phyloP scores from a whole-genome alignment of 2,329 filamentous ascomycete genomes.

The Alternaria viburni region DNA sequence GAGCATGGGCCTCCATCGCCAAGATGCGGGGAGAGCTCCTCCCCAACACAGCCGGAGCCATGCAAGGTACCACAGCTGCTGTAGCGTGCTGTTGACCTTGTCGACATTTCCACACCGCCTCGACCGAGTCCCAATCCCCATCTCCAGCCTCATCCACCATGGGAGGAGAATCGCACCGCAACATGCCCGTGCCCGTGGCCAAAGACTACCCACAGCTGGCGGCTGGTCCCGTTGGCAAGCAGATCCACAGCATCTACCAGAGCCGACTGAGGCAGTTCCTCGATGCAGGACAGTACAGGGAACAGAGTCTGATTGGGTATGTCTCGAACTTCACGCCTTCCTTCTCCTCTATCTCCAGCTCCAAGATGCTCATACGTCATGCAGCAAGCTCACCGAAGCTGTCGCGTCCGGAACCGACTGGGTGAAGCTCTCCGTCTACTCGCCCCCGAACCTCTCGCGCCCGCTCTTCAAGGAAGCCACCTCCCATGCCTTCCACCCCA shows the following conservation, averaged over 20 bases:
- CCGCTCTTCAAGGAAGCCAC: slow-evolving; percentile 87
- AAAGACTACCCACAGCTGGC: slow-evolving; percentile 44
- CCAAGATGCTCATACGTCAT: slow-evolving; percentile 19
- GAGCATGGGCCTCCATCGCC: slow-evolving; percentile 16
- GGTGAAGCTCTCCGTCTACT: slow-evolving; percentile 86
- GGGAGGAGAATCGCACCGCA: slow-evolving; percentile 46
- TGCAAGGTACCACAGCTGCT: slow-evolving; percentile 33
- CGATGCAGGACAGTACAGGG: slow-evolving; percentile 71
- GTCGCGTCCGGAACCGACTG: slow-evolving; percentile 71
- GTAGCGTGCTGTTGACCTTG: slow-evolving; percentile 16
- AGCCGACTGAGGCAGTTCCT: slow-evolving; percentile 85
- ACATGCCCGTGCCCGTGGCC: slow-evolving; percentile 27
- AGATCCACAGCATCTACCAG: slow-evolving; percentile 82
- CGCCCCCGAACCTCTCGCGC: slow-evolving; percentile 77
- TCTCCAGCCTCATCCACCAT: slow-evolving; percentile 24
- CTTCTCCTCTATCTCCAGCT: background rate
- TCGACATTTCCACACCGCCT: slow-evolving; percentile 1
- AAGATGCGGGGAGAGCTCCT: slow-evolving; percentile 37
- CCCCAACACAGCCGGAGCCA: slow-evolving; percentile 16
- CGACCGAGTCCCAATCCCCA: background rate
- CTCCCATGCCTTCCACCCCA: slow-evolving; percentile 75
- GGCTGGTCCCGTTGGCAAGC: slow-evolving; percentile 48
- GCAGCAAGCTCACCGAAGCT: slow-evolving; percentile 75
- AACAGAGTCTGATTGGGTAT: slow-evolving; percentile 74
- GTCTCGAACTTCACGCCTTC: slow-evolving; percentile 29